Evolutionary conservation across 2,329 filamentous ascomycete species (phyloP).

Genomic region (Endocalyx cinctus): DNA sequence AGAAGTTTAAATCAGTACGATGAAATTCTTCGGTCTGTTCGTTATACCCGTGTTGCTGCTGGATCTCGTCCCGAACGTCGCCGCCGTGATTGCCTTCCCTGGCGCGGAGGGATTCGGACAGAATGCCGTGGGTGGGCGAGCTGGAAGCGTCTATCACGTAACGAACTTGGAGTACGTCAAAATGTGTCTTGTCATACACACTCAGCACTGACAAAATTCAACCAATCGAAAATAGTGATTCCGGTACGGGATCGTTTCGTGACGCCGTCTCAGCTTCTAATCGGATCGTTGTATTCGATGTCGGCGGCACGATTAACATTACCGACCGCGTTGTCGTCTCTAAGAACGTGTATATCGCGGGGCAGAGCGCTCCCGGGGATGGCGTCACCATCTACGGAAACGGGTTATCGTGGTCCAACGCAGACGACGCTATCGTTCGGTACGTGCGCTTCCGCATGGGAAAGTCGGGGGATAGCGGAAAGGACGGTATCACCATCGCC

Average conservation of each 20-base stretch:
- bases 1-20: too few species aligned
- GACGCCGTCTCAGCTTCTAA: slow-evolving; percentile 44
- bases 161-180: slow-evolving; percentile 35
- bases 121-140: slow-evolving; percentile 40
- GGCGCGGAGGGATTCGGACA: slow-evolving; percentile 47
- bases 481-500: slow-evolving; percentile 50
- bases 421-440: slow-evolving; percentile 49
- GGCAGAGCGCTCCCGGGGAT: slow-evolving; percentile 45
- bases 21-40: not conserved
- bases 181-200: not conserved
- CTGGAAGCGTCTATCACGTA: slow-evolving; percentile 43
- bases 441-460: slow-evolving; percentile 53
- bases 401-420: slow-evolving; percentile 46
- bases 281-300: slow-evolving; percentile 45
- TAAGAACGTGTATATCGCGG: slow-evolving; percentile 43
- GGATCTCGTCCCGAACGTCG: not conserved
- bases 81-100: slow-evolving; percentile 37
- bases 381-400: slow-evolving; percentile 51
- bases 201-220: too few species aligned
- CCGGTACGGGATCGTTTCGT: slow-evolving; percentile 43
- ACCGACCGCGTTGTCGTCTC: slow-evolving; percentile 40
- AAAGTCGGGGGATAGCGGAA: slow-evolving; percentile 43
- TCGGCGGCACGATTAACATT: slow-evolving; percentile 47
- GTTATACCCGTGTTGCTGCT: not conserved
- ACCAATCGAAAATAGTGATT: slow-evolving; percentile 36